phyloP scores from a whole-genome alignment of 257 asterid genomes.

The Forsythia viridissima region DNA sequence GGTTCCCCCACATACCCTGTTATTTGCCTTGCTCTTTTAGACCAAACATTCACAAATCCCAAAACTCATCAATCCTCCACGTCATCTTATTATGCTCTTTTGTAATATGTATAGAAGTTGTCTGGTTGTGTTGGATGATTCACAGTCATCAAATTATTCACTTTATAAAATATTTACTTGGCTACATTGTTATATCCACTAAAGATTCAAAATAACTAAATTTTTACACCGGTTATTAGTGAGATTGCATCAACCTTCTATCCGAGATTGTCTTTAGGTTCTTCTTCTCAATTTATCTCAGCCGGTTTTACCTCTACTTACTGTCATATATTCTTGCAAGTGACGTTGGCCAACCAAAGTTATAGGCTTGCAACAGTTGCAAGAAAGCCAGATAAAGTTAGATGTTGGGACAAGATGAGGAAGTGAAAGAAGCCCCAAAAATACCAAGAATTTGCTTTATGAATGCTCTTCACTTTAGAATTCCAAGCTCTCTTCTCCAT shows the following conservation, averaged over 20 bases:
- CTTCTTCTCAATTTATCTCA: background rate
- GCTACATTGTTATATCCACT: no score
- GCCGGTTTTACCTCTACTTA: background rate
- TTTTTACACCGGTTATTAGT: no score
- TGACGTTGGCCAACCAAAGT: constrained; percentile 45
- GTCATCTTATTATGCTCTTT: constrained; percentile 24
- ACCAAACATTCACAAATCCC: constrained; percentile 43
- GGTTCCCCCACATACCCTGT: constrained; percentile 53
- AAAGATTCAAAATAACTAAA: background rate
- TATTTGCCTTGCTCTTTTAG: constrained; percentile 57
- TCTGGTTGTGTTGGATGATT: background rate
- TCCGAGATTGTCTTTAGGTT: background rate
- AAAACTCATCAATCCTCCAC: constrained; percentile 29
- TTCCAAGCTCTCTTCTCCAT: constrained; percentile 63
- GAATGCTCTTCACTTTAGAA: constrained; percentile 49
- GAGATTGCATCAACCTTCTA: background rate
- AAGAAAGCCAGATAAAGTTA: constrained; percentile 70
- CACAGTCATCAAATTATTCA: background rate
- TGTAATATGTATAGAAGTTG: background rate
- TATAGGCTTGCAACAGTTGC: constrained; percentile 50
- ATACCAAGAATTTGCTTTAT: constrained; percentile 59
- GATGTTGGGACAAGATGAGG: constrained; percentile 40
- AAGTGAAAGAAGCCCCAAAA: constrained; percentile 31
- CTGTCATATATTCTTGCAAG: background rate
- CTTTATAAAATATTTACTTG: background rate